Conservation (phyloP, 1,139 yeast genomes). For the Meyerozyma smithsonii region DNA sequence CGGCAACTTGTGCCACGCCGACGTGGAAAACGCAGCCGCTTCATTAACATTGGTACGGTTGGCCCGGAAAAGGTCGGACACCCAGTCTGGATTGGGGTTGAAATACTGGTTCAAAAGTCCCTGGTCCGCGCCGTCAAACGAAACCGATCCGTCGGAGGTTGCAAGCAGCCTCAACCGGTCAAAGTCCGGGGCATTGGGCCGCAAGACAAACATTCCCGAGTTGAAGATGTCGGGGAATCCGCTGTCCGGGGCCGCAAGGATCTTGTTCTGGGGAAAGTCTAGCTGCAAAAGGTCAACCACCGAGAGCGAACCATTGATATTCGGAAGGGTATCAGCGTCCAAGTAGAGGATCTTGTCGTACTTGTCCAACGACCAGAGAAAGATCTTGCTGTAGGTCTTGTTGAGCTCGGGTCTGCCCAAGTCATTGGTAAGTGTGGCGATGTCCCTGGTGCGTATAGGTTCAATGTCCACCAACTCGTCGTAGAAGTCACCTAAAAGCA, state of each 20-base stretch:
- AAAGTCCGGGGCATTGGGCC: constrained; percentile 50
- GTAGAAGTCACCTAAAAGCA: constrained; percentile 23
- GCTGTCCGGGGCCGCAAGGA: constrained; percentile 81
- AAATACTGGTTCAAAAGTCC: constrained; percentile 84
- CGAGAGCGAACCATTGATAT: constrained; percentile 28
- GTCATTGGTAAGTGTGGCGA: constrained; percentile 23
- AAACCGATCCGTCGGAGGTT: constrained; percentile 23
- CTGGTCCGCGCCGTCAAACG: constrained; percentile 96
- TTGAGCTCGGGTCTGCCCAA: constrained; percentile 73
- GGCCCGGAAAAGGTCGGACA: constrained; percentile 10
- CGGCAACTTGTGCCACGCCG: constrained; percentile 68
- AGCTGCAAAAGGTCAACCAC: constrained; percentile 26
- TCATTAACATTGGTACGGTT: constrained; percentile 4
- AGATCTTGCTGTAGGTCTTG: constrained; percentile 66
- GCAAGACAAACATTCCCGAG: constrained; percentile 73
- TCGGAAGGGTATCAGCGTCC: constrained; percentile 79
- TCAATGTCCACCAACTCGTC: constrained; percentile 29
- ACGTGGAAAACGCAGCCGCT: constrained; percentile 4
- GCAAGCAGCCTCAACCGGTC: constrained; percentile 34
- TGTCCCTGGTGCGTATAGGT: constrained; percentile 23
- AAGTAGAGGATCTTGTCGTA: constrained; percentile 65
- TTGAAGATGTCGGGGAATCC: constrained; percentile 97
- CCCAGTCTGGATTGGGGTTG: constrained; percentile 46
- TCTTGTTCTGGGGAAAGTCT: constrained; percentile 32
- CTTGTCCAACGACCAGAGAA: constrained; percentile 60